phyloP scores from a whole-genome alignment of 129 eudicot genomes.

The Flaveria ramosissima region DNA sequence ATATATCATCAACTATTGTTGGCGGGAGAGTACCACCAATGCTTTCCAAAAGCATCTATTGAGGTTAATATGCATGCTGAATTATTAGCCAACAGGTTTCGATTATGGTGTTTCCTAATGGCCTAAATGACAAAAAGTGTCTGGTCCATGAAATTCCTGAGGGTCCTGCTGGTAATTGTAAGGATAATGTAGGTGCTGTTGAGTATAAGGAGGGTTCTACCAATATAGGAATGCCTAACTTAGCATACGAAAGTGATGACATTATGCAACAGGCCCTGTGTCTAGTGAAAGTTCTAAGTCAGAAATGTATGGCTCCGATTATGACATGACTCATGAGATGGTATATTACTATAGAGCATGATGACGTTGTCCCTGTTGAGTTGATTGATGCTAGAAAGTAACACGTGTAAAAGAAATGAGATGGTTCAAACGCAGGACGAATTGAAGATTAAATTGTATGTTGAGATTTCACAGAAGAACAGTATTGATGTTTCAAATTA shows the following conservation, averaged over 20 bases:
- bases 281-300: constrained; percentile 11
- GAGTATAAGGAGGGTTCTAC: not conserved
- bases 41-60: constrained; percentile 26
- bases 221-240: too few relatives aligned
- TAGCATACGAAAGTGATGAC: not conserved
- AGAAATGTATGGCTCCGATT: not conserved
- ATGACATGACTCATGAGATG: constrained; percentile 5
- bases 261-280: not conserved
- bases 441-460: too few relatives aligned
- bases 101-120: constrained; percentile 1
- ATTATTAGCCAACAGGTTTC: not conserved
- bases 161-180: constrained; percentile 10
- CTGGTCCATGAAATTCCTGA: constrained; percentile 8
- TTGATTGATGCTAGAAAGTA: too few relatives aligned
- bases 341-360: too few relatives aligned
- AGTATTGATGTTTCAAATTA: not conserved
- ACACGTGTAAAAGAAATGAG: too few relatives aligned
- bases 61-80: not conserved
- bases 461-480: too few relatives aligned
- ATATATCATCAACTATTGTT: not conserved
- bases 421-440: too few relatives aligned
- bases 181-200: not conserved
- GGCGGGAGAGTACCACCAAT: not conserved
- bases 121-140: constrained; percentile 24
- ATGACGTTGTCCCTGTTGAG: too few relatives aligned